Percentiles rank a stretch among this genome's conserved stretches.
phyloP scores from a whole-genome alignment of 768 basidiomycete genomes.

The Boletus tylopilopsis region DNA sequence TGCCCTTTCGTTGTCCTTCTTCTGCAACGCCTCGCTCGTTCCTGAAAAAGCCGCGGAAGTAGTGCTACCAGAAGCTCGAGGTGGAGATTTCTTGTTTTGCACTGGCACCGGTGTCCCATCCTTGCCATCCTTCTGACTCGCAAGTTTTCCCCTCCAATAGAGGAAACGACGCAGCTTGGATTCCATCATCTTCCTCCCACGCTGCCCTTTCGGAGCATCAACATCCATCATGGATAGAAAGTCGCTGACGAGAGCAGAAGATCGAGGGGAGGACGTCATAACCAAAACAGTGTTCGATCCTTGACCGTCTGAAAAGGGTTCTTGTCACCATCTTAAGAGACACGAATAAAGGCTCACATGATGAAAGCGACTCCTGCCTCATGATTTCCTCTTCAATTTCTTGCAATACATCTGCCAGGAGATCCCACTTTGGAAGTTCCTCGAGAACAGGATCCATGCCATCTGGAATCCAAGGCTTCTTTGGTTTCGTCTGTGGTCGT shows the following conservation, averaged over 20 bases:
- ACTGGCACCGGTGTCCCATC: neutral
- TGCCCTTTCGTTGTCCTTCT: constrained; percentile 65
- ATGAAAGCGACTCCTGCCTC: constrained; percentile 45
- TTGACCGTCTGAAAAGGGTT: constrained; percentile 29
- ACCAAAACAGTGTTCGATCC: constrained; percentile 78
- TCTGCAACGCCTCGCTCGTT: constrained; percentile 71
- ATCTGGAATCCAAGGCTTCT: constrained; percentile 59
- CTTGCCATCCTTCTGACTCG: constrained; percentile 23
- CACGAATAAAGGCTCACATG: constrained; percentile 8
- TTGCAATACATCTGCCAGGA: constrained; percentile 78
- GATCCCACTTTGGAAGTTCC: constrained; percentile 91
- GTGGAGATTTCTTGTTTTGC: constrained; percentile 1
- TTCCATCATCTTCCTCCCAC: constrained; percentile 78
- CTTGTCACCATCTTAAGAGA: neutral
- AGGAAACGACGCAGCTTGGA: constrained; percentile 68
- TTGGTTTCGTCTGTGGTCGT: constrained; percentile 3
- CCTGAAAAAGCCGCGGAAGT: constrained; percentile 23
- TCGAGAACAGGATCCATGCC: constrained; percentile 86
- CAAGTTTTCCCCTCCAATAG: constrained; percentile 68
- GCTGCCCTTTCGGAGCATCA: constrained; percentile 52
- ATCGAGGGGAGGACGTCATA: constrained; percentile 81
- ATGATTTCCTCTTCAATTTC: constrained; percentile 89
- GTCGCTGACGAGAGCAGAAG: constrained; percentile 70
- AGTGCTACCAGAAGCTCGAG: constrained; percentile 15
- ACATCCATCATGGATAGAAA: constrained; percentile 68